phyloP scores from a whole-genome alignment of 768 basidiomycete genomes.

The Suillus lakei region DNA sequence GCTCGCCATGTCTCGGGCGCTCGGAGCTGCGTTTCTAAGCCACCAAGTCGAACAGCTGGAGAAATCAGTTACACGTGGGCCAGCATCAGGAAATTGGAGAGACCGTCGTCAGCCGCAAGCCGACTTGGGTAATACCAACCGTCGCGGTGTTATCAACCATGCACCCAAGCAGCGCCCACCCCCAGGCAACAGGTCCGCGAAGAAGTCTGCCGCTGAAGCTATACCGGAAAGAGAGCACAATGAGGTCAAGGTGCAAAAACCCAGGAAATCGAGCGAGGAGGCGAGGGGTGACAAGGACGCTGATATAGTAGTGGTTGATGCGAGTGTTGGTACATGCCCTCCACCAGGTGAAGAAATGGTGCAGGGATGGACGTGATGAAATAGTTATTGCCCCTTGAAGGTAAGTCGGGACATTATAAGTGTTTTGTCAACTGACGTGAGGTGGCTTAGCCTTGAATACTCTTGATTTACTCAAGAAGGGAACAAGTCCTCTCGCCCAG shows the following conservation, averaged over 20 bases:
- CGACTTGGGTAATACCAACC: slow-evolving; percentile 20
- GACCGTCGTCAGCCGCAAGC: slow-evolving; percentile 43
- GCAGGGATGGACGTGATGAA: slow-evolving; percentile 76
- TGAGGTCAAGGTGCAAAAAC: slow-evolving; percentile 20
- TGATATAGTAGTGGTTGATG: slow-evolving; percentile 78
- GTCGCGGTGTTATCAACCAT: slow-evolving; percentile 20
- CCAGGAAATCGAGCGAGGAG: slow-evolving; percentile 29
- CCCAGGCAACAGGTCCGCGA: slow-evolving; percentile 23
- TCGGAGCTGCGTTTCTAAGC: slow-evolving; percentile 85
- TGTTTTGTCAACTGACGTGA: slow-evolving; percentile 14
- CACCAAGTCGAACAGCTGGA: slow-evolving; percentile 91
- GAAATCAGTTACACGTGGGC: slow-evolving; percentile 63
- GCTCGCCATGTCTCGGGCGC: slow-evolving; percentile 83
- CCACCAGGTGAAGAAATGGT: slow-evolving; percentile 82
- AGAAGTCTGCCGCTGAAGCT: slow-evolving; percentile 26
- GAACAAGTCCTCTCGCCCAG: slow-evolving; percentile 75
- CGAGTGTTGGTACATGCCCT: slow-evolving; percentile 81
- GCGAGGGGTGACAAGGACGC: slow-evolving; percentile 58
- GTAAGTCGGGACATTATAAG: slow-evolving; percentile 44
- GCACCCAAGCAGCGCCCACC: slow-evolving; percentile 29
- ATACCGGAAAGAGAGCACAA: slow-evolving; percentile 22
- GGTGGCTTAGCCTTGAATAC: slow-evolving; percentile 76
- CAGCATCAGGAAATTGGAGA: slow-evolving; percentile 66
- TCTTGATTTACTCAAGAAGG: slow-evolving; percentile 92
- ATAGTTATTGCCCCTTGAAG: slow-evolving; percentile 87